Evolutionary conservation across 2,329 filamentous ascomycete genomes (phyloP), one percentile per base, ranked within the genome.

Genomic region (Rhinocladiella similis): DNA sequence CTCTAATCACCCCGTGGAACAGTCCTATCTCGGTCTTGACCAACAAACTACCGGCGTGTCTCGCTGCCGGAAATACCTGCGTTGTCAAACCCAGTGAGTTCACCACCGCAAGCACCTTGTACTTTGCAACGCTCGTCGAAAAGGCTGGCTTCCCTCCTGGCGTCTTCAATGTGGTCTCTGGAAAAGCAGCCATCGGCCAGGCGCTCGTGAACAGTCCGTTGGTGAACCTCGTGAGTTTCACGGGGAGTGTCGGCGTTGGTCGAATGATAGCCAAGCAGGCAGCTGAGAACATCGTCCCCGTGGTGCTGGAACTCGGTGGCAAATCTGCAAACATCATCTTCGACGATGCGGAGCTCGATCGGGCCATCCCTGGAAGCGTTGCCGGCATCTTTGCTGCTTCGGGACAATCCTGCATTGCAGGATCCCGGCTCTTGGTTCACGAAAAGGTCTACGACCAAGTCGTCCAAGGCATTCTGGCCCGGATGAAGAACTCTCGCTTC

Each of bases 161-260:
- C 53, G 7, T 66, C 62, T 68, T 92, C 61, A 91, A 92, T 69
- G 80, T 92, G 54, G 69, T 90, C 54, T 90, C 90, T 58, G 89
- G 89, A 0, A 79, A 84, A 49, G 88, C 88, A 25, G 83, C 84
- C 27, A 85, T 87, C 0, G 89, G 89, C 10, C 79, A 84, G 3
- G 84, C 87, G 0, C 77, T 92, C 9, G 85, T 84, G 1, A n/a
- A 77, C 79, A 39, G 89, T 92, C 67, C 73, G 82, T 16, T 80
- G 80, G 79, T 92, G 13, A 85, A 89, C 66, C 91, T 91, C 75
- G 78, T 92, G 58, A 87, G 88, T 0, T 92, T 92, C 62, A 92
- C 89, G 0, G 89, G 89, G 36, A 88, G 84, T 1, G 91, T 89
- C 0, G 76, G 76, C 1, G 91, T 88, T 1, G 89, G 85, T 5